These are phyloP conservation scores for Phalaenopsis equestris DNA, from an alignment of 106 monocot species.

Conservation along the genomic window DNA sequence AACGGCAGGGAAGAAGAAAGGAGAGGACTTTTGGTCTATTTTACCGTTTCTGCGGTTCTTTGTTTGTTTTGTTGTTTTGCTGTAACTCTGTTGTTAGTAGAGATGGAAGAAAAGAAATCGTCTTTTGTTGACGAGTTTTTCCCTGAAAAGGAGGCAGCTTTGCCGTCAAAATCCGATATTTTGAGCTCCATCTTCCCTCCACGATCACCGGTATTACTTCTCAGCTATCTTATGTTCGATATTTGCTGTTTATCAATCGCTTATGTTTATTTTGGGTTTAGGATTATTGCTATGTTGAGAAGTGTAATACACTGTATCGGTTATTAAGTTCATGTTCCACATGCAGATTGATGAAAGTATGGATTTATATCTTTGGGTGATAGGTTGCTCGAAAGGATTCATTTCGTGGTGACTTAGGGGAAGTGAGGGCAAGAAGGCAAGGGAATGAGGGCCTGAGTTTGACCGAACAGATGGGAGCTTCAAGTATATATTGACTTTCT, in stretches of 20 bases:
- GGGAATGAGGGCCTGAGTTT: background rate
- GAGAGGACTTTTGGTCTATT: background rate
- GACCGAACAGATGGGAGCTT: background rate
- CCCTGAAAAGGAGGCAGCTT: constrained; percentile 4
- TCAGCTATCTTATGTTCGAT: background rate
- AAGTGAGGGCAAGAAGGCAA: background rate
- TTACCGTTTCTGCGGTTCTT: background rate
- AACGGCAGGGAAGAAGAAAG: background rate
- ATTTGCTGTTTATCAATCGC: background rate
- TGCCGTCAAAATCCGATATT: constrained; percentile 7
- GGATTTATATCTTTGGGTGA: background rate
- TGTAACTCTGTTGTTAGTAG: background rate
- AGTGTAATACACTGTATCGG: background rate
- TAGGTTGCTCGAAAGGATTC: background rate
- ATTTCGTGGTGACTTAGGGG: background rate
- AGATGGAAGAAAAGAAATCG: constrained; percentile 8
- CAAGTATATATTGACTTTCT: background rate
- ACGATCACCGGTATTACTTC: constrained; percentile 2
- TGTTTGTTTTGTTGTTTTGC: background rate
- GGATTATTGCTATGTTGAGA: background rate
- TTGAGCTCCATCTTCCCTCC: constrained; percentile 8
- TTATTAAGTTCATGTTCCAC: background rate
- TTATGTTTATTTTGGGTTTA: background rate
- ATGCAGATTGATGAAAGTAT: background rate
- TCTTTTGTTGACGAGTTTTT: constrained; percentile 7